phyloP scores from a whole-genome alignment of 73 alveolate genomes.

The Effrenium voratum region DNA sequence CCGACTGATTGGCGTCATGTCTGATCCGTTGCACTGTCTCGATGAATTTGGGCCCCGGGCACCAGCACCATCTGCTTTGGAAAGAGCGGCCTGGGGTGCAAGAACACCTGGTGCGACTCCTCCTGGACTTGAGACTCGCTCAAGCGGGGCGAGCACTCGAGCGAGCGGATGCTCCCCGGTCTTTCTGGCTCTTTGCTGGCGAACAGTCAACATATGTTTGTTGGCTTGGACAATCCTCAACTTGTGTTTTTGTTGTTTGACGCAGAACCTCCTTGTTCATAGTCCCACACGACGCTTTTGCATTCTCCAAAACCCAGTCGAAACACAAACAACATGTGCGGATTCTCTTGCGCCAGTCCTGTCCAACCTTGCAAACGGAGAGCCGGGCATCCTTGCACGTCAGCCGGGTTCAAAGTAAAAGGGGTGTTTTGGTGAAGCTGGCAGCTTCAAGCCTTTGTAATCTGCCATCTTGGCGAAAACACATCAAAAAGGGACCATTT shows the following conservation, averaged over 20 bases:
- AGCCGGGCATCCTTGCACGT: slow-evolving; percentile 41
- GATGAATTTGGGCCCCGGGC: neutral
- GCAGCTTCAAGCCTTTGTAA: too few relatives aligned
- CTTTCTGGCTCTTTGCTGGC: too few relatives aligned
- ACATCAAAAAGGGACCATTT: too few relatives aligned
- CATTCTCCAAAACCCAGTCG: neutral
- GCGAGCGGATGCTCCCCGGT: too few relatives aligned
- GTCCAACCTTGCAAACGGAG: slow-evolving; percentile 70
- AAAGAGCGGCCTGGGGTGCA: slow-evolving; percentile 46
- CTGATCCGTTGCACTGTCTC: neutral
- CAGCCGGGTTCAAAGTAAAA: neutral
- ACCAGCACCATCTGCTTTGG: slow-evolving; percentile 62
- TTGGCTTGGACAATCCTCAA: too few relatives aligned
- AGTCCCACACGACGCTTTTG: too few relatives aligned
- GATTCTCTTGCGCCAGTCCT: slow-evolving; percentile 1
- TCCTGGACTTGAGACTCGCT: neutral
- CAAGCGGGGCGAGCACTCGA: too few relatives aligned
- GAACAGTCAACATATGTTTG: too few relatives aligned
- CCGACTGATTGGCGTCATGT: neutral
- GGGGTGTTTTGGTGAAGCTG: too few relatives aligned
- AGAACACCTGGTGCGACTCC: slow-evolving; percentile 52
- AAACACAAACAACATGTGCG: neutral
- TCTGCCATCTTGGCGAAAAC: too few relatives aligned
- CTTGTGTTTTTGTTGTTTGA: too few relatives aligned
- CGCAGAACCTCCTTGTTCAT: too few relatives aligned